Evolutionary conservation across 176 grass and related monocot species (phyloP), one percentile per base, ranked within the genome.

Genomic region (Eragrostis nindensis): DNA sequence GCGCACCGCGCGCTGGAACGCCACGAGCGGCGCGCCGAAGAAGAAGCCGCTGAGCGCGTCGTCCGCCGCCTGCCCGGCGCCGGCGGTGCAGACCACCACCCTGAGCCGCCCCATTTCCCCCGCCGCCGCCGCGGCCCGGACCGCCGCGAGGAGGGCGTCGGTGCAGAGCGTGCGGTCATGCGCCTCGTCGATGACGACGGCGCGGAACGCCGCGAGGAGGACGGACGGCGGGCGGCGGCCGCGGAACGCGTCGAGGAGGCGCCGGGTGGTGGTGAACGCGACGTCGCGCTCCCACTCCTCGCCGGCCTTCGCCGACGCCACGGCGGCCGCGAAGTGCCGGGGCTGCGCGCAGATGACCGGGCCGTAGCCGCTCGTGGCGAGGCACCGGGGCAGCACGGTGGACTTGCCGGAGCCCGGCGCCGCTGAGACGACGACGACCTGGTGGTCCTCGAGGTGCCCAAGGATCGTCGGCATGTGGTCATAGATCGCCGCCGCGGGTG

Each of bases 281-380:
- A 77, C 43, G 13, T 39, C 2, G 10, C 1, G 1, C 3, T 39
- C 8, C 40, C 27, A 8, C 73, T 38, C 50, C 8, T 69, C 21
- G 2, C 53, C 6, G 42, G 8, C 42, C 52, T 45, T 67, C 26
- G 49, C 64, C 8, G 26, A 17, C 50, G 73, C 73, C 73, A 62
- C 73, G 63, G 40, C n/a, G 40, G 9, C 24, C 39, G 73, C 82
- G 11, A 47, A 8, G 63, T 48, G 82, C 63, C 73, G 82, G 6
- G 82, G 73, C 82, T 84, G 82, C 50, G 73, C 82, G 64, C 41
- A 84, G 39, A 76, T 21, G 18, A 68, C 82, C 18, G 64, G 82
- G 8, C 73, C 64, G 82, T 61, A 77, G 21, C 82, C 82, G 12
- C 10, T 5, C 7, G 0, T 21, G 52, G 26, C 50, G 27, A 84